Percentiles rank a stretch among this genome's conserved stretches.
phyloP scores from a whole-genome alignment of 495 filamentous ascomycete genomes.

The Aspergillus leporis region DNA sequence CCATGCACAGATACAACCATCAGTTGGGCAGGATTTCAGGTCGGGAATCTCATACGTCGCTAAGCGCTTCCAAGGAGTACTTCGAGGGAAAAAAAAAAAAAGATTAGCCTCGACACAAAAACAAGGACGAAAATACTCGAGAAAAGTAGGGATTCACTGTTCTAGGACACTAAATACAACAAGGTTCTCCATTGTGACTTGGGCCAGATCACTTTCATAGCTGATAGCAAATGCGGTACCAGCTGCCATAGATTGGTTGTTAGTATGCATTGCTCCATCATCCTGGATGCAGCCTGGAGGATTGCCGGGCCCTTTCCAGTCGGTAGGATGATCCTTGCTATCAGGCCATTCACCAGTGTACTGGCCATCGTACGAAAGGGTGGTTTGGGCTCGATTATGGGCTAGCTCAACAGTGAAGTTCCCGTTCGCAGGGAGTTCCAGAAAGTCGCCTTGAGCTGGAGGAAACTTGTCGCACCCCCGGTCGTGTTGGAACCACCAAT shows the following conservation, averaged over 20 bases:
- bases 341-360: conserved; percentile 46
- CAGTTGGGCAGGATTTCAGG: conserved; percentile 48
- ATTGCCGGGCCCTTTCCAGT: conserved; percentile 42
- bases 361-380: conserved; percentile 47
- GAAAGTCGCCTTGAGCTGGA: conserved; percentile 41
- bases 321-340: conserved; percentile 45
- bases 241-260: conserved; percentile 42
- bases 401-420: conserved; percentile 54
- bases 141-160: conserved; percentile 27
- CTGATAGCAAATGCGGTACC: conserved; percentile 58
- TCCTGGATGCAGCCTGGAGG: conserved; percentile 32
- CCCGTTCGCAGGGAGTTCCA: conserved; percentile 54
- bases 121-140: too few species aligned
- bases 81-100: conserved; percentile 17
- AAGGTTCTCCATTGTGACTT: conserved; percentile 54
- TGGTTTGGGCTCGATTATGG: conserved; percentile 51
- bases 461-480: conserved; percentile 46
- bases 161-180: conserved; percentile 51
- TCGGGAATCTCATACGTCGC: conserved; percentile 50
- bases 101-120: conserved; percentile 5
- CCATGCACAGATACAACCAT: conserved; percentile 57
- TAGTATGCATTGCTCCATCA: conserved; percentile 47
- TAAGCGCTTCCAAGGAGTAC: conserved; percentile 52
- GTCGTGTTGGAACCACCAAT: conserved; percentile 57
- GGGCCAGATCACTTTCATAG: conserved; percentile 45